Base-by-base conservation (phyloP, 345 rosid genomes). In the Litchi chinensis region DNA sequence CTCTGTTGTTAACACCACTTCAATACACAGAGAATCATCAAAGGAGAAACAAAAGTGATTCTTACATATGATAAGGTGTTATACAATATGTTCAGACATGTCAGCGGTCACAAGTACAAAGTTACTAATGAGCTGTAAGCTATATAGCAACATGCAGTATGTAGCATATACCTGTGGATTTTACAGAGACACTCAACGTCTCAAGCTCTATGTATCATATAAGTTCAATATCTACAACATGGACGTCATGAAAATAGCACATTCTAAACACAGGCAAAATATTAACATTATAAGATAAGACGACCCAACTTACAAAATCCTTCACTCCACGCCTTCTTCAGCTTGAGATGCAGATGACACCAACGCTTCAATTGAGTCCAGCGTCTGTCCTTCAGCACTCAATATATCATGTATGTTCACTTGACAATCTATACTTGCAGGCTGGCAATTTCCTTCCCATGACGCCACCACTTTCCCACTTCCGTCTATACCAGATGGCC, bases 381-480 rank as follows among this genome's bases (percentile, higher is more conserved):
- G 21, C 7, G 67, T 11, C 68, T 67, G 79, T 54, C 65, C 77
- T 63, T 79, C 80, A 63, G 43, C 68, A 24, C 72, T 77, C 6
- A 67, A 48, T 50, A 69, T 54, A 52, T 71, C 66, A 68, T 69
- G 73, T 44, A n/a, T 16, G 65, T 76, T 81, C 26, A 76, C 77
- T 67, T 67, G 86, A 73, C 88, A 84, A 80, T 82, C 77, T 28
- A 48, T 13, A 9, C 48, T 62, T 10, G 80, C 76, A 74, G 88
- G 76, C 48, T 78, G 83, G 13, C 88, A 84, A 60, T 81, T 83
- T 28, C 71, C 80, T 52, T 77, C 85, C 86, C 79, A 67, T 3
- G 82, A 71, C 39, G 79, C 82, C 66, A 82, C 76, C 81, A 69
- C n/a, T 60, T 80, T 78, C 82, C 59, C 85, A 67, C 56, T 83